Base-by-base conservation (phyloP, 2,329 filamentous ascomycete species). In the Stachybotrys chartarum region DNA sequence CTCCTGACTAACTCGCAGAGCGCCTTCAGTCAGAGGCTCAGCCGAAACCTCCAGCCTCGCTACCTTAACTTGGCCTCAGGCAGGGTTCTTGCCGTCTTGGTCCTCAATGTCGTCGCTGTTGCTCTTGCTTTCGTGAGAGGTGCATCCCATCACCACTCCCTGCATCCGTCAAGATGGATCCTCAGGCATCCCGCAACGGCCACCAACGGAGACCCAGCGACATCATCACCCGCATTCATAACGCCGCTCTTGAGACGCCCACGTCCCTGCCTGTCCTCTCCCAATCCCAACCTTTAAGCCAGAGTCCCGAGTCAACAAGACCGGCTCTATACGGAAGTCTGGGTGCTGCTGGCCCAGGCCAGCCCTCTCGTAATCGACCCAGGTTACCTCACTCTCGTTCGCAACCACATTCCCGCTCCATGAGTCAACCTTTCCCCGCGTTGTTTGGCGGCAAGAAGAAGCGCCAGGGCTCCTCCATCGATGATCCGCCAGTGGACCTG, bases 401-500 rank as follows among this genome's bases (percentile, higher is more conserved):
- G 14, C 57, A 60, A 47, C 24, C 24, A 24, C 68, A 72, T 54
- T 60, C 60, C 11, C 70, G 88, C 54, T 92, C 90, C 55, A 82
- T 88, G 75, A 94, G 90, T 77, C 86, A 93, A 64, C 89, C 90
- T 11, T 88, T 93, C 60, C 86, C 88, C 7, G 85, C 84, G 17
- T 72, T 91, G 35, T 90, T 92, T 66, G 78, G 81, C 35, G 72
- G 74, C 58, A 78, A 74, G 59, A 85, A 83, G 66, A 85, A 82
- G 71, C 79, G 78, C 63, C 70, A 75, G 35, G 67, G 70, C 64
- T 69, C 68, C 55, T 60, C 75, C 60, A 24, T 24, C 24, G 64
- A 67, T 61, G 69, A 64, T 49, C 59, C 57, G 59, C 67, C 63
- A 55, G 63, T 66, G 51, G 71, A 74, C 50, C 63, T 68, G 39